Evolutionary conservation across 2,329 filamentous ascomycete species (phyloP), one percentile per base, ranked within the genome.

Genomic region (Talaromyces sp.): DNA sequence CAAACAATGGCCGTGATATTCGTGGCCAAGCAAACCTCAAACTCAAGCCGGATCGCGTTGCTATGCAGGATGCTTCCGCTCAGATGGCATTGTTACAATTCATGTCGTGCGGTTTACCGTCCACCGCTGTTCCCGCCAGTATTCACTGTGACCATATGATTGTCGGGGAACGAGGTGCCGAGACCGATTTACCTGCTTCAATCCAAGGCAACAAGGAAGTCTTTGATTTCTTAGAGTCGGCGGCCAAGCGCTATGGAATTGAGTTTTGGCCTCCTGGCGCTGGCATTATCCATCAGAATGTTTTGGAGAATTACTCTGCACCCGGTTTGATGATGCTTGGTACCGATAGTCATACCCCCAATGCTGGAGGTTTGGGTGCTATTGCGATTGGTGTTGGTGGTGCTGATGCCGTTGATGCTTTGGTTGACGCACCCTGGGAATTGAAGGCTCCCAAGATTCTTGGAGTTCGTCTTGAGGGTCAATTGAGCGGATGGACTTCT

Each of bases 101-200:
- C 85, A 99, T 99, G 94, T 92, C 91, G 31, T 99, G 95, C 79
- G 91, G 92, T 64, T 85, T 99, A 63, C 91, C 90, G 31, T 88
- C 88, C 67, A 97, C 95, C 1, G 93, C 93, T 10, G 94, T 99
- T 59, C 95, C 95, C 11, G 94, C 95, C 58, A 97, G 93, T 78
- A 97, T 98, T 72, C 95, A 99, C 82, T 99, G 95, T 80, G 95
- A 99, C 82, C 95, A 99, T 79, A 89, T 99, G 88, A 98, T 99
- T 80, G 94, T 98, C 34, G 95, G 94, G 65, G 90, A 96, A 80
- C 91, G 89, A 76, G 95, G 95, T 66, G 95, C 94, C 40, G 89
- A 94, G 72, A 86, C 88, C 27, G 95, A 99, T 80, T 81, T 99
- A 68, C 87, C 90, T 31, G 87, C 89, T 36, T 95, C 93, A 49